These are phyloP conservation scores for Paxillus rubicundulus DNA, from an alignment of 768 basidiomycete genomes.

Conservation along the genomic window DNA sequence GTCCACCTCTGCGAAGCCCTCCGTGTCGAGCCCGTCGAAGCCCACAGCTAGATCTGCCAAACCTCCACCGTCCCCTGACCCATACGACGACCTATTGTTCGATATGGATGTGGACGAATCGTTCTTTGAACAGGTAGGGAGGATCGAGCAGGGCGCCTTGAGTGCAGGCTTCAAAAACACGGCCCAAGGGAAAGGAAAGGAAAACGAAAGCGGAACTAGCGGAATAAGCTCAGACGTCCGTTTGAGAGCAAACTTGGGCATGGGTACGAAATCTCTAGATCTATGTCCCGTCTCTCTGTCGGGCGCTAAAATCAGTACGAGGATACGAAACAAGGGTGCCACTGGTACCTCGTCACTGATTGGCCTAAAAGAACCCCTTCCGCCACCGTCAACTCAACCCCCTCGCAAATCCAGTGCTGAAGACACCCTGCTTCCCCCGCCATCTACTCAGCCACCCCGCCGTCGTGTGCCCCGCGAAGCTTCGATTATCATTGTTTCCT, in stretches of 20 bases:
- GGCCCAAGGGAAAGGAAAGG: slow-evolving; percentile 22
- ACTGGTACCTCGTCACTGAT: slow-evolving; percentile 14
- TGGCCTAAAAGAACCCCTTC: slow-evolving; percentile 7
- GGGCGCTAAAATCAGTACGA: slow-evolving; percentile 15
- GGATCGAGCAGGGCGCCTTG: slow-evolving; percentile 23
- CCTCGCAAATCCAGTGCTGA: background rate
- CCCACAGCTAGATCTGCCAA: slow-evolving; percentile 3
- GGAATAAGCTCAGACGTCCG: background rate
- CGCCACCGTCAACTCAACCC: slow-evolving; percentile 7
- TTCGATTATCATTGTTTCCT: slow-evolving; percentile 22
- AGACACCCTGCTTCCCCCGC: background rate
- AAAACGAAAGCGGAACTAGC: background rate
- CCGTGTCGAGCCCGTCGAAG: slow-evolving; percentile 5
- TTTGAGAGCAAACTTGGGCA: background rate
- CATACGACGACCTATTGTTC: slow-evolving; percentile 35
- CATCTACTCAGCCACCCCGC: slow-evolving; percentile 16
- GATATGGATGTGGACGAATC: slow-evolving; percentile 37
- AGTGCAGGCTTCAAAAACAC: slow-evolving; percentile 9
- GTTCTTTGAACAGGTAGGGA: slow-evolving; percentile 39
- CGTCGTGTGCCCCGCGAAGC: slow-evolving; percentile 18
- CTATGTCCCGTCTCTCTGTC: slow-evolving; percentile 6
- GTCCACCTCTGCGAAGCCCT: slow-evolving; percentile 10
- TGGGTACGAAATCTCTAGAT: slow-evolving; percentile 18
- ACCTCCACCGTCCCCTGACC: slow-evolving; percentile 21
- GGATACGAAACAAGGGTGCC: slow-evolving; percentile 9